Conservation (phyloP, 2,329 filamentous ascomycete species). For the Sclerotinia trifoliorum region DNA sequence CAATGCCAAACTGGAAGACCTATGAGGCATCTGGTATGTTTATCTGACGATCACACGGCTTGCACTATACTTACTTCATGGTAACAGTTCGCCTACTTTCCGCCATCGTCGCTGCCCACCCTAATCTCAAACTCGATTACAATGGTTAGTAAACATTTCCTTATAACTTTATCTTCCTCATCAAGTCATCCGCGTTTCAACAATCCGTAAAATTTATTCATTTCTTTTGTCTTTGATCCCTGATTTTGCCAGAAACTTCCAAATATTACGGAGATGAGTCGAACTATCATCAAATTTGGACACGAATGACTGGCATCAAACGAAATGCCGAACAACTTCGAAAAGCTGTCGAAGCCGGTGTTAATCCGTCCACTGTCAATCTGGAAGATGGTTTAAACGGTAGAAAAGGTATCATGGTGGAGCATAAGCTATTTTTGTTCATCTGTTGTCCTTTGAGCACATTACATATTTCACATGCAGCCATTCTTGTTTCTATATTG, state of each 20-base stretch:
- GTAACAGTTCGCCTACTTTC: conserved; percentile 53
- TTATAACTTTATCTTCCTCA: not conserved
- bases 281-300: conserved; percentile 32
- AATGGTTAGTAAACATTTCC: conserved; percentile 51
- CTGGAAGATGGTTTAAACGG: conserved; percentile 20
- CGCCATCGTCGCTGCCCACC: conserved; percentile 59
- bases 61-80: conserved; percentile 4
- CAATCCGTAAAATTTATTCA: not conserved
- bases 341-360: conserved; percentile 30
- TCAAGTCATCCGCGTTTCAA: not conserved
- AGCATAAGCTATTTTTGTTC: not conserved
- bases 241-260: conserved; percentile 50
- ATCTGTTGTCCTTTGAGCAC: not conserved
- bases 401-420: conserved; percentile 28
- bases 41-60: not conserved
- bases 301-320: conserved; percentile 29
- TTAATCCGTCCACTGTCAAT: conserved; percentile 30
- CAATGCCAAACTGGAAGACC: conserved; percentile 58
- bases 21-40: conserved; percentile 52
- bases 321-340: conserved; percentile 27
- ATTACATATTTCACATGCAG: not conserved
- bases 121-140: conserved; percentile 56
- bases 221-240: conserved; percentile 12
- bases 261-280: conserved; percentile 43
- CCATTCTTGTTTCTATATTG: conserved; percentile 28